Percentiles rank a stretch among this genome's conserved stretches.
Conservation (phyloP, 495 filamentous ascomycete genomes). For the Penicillium maclennaniae region DNA sequence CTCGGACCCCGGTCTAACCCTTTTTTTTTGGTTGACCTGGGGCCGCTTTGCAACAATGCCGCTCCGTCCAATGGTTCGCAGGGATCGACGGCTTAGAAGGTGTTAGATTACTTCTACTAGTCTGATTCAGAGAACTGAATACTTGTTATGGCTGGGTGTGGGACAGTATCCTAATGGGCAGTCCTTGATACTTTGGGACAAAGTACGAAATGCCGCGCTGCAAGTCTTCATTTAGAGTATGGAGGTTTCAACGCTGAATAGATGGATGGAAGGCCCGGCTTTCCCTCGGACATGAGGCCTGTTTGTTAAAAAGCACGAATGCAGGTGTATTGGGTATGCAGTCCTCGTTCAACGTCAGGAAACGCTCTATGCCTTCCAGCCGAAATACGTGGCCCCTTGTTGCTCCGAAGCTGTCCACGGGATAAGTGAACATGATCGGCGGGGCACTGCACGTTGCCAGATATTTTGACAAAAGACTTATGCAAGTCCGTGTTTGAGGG, state of each 20-base stretch:
- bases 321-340: not conserved
- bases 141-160: constrained; percentile 2
- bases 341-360: not conserved
- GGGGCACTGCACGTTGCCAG: constrained; percentile 8
- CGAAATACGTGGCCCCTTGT: not conserved
- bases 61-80: constrained; percentile 2
- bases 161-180: constrained; percentile 6
- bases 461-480: constrained; percentile 10
- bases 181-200: constrained; percentile 1
- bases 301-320: not conserved
- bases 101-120: not conserved
- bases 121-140: constrained; percentile 1
- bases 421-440: constrained; percentile 16
- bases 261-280: not conserved
- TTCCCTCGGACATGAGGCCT: not conserved
- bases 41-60: constrained; percentile 5
- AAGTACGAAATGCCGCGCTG: constrained; percentile 1
- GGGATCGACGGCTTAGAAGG: not conserved
- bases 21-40: constrained; percentile 3
- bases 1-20: constrained; percentile 4
- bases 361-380: not conserved
- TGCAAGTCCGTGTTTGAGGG: constrained; percentile 10
- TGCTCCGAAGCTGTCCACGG: not conserved
- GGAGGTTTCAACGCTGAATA: not conserved
- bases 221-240: not conserved